Evolutionary conservation across 1,284 basidiomycete genomes (phyloP).

Genomic region (Cutaneotrichosporon cavernicola): DNA sequence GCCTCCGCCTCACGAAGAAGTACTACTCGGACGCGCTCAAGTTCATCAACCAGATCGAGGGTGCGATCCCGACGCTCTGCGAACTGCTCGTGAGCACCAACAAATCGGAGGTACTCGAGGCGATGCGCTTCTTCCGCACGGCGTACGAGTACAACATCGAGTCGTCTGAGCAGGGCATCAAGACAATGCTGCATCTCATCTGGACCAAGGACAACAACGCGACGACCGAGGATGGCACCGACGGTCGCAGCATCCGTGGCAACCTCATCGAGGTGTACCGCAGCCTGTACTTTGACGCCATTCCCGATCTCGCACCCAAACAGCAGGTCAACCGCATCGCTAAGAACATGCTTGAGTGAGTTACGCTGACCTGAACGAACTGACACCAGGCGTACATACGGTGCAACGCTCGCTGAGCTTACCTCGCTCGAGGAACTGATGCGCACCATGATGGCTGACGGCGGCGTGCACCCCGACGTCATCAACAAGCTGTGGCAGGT

Average conservation of each 20-base stretch:
- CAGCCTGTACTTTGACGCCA: conserved; percentile 81
- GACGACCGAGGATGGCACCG: conserved; percentile 67
- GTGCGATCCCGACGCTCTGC: conserved; percentile 70
- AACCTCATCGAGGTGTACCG: conserved; percentile 88
- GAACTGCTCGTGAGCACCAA: conserved; percentile 84
- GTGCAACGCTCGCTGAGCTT: conserved; percentile 88
- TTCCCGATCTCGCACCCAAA: conserved; percentile 66
- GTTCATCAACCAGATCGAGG: conserved; percentile 82
- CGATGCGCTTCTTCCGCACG: conserved; percentile 91
- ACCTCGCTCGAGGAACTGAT: conserved; percentile 96
- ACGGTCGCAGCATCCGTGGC: conserved; percentile 83
- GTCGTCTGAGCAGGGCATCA: conserved; percentile 73
- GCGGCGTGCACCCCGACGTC: conserved; percentile 77
- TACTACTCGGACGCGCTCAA: conserved; percentile 83
- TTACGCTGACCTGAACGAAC: conserved; percentile 17
- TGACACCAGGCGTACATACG: conserved; percentile 70
- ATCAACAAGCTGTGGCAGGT: conserved; percentile 92
- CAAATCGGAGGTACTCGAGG: conserved; percentile 90
- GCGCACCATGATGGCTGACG: conserved; percentile 81
- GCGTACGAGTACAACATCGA: conserved; percentile 80
- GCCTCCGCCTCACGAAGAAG: conserved; percentile 75
- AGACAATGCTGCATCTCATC: conserved; percentile 95
- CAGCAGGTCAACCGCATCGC: conserved; percentile 89
- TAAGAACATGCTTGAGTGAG: conserved; percentile 96
- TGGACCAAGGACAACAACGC: conserved; percentile 94